These are phyloP conservation scores for Dicorynia guianensis DNA, from an alignment of 306 rosid species.

Conservation along the genomic window DNA sequence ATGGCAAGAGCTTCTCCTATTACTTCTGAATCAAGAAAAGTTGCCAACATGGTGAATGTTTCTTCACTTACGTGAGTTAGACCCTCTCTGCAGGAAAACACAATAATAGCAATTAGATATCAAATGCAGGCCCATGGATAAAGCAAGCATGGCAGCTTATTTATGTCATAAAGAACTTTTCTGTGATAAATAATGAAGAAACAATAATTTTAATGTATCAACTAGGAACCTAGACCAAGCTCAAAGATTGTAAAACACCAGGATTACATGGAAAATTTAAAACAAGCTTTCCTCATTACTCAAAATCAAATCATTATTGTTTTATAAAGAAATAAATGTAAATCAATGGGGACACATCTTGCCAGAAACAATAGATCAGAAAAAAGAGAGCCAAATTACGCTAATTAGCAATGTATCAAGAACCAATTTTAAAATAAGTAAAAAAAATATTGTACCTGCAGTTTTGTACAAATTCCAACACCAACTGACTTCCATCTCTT, in stretches of 20 bases:
- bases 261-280: not conserved
- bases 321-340: conserved; percentile 6
- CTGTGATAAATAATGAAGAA: not conserved
- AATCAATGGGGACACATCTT: conserved; percentile 2
- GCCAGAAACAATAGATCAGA: conserved; percentile 1
- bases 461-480: conserved; percentile 61
- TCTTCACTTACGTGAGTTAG: conserved; percentile 57
- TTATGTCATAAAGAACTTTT: conserved; percentile 4
- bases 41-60: conserved; percentile 54
- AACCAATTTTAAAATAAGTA: not conserved
- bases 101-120: conserved; percentile 31
- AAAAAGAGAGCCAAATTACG: not conserved
- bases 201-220: conserved; percentile 8
- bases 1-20: conserved; percentile 70
- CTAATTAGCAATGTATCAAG: conserved; percentile 7
- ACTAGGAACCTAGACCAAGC: not conserved
- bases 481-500: conserved; percentile 65
- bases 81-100: conserved; percentile 57
- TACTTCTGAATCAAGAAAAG: conserved; percentile 66
- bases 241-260: not conserved
- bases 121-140: conserved; percentile 2
- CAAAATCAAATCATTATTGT: conserved; percentile 1
- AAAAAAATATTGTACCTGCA: conserved; percentile 60
- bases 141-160: conserved; percentile 19
- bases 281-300: conserved; percentile 16